Percentiles rank a stretch among this genome's conserved stretches.
Evolutionary conservation across 352 stramenopile species (phyloP).

Genomic region (Phytopythium helicoides): DNA sequence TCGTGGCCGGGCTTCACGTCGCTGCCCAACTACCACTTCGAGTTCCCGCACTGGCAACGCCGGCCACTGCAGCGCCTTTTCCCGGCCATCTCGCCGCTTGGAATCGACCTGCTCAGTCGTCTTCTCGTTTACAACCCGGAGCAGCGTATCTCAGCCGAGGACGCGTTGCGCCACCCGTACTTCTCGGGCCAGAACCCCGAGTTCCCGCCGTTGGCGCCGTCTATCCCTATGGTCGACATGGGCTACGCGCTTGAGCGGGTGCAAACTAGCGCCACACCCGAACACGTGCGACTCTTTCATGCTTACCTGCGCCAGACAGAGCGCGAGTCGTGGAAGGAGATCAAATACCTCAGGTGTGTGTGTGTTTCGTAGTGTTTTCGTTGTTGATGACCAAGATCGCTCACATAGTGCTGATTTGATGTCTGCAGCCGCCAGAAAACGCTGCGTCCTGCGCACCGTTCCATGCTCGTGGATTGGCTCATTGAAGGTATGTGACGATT

Average conservation of each 20-base stretch:
- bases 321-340: constrained; percentile 79
- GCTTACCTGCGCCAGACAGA: constrained; percentile 77
- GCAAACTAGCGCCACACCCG: constrained; percentile 43
- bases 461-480: constrained; percentile 92
- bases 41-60: constrained; percentile 79
- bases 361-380: neutral
- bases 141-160: constrained; percentile 78
- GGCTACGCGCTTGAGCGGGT: constrained; percentile 55
- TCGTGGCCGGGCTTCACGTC: constrained; percentile 96
- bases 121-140: constrained; percentile 83
- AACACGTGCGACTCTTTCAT: constrained; percentile 81
- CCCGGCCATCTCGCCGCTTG: constrained; percentile 63
- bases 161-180: constrained; percentile 80
- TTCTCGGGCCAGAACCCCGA: constrained; percentile 49
- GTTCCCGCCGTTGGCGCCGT: constrained; percentile 51
- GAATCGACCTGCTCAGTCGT: constrained; percentile 71
- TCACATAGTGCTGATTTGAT: constrained; percentile 1
- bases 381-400: neutral
- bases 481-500: constrained; percentile 69
- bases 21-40: constrained; percentile 96
- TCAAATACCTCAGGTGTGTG: constrained; percentile 82
- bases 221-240: constrained; percentile 81
- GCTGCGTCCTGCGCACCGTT: constrained; percentile 78
- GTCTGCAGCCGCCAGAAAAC: constrained; percentile 68
- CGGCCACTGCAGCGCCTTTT: constrained; percentile 70